Evolutionary conservation across 768 basidiomycete species (phyloP).

Genomic region (Hirschioporus abietinus): DNA sequence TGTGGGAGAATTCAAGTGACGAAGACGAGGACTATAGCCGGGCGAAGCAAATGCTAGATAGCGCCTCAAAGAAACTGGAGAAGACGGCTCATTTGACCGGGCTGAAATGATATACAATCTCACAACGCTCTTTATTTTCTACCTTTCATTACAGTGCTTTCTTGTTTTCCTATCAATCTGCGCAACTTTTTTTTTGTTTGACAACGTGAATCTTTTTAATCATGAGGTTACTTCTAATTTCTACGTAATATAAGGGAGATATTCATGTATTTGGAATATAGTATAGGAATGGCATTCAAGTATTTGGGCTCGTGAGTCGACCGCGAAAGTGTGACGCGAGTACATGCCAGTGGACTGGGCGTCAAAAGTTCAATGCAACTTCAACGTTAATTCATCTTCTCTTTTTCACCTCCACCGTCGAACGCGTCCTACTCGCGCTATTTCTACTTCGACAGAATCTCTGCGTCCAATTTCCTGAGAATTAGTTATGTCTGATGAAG

Average conservation of each 20-base stretch:
- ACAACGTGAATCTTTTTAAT: too few relatives aligned
- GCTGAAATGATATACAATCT: background rate
- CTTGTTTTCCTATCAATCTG: background rate
- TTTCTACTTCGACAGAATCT: background rate
- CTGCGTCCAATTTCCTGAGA: background rate
- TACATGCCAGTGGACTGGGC: background rate
- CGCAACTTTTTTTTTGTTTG: background rate
- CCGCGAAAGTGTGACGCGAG: constrained; percentile 1
- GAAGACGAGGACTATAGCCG: constrained; percentile 63
- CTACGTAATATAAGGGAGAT: too few relatives aligned
- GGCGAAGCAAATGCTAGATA: constrained; percentile 50
- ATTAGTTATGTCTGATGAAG: constrained; percentile 49
- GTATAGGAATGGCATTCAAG: too few relatives aligned
- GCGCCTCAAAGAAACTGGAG: constrained; percentile 37
- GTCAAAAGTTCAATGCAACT: background rate
- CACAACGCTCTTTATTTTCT: background rate
- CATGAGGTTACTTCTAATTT: too few relatives aligned
- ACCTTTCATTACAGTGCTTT: background rate
- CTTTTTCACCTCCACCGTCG: background rate
- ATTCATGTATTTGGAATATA: too few relatives aligned
- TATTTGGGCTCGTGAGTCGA: too few relatives aligned
- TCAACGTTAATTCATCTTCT: background rate
- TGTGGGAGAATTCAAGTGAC: constrained; percentile 75
- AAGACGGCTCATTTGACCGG: background rate
- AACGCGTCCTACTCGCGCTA: background rate